Base-by-base conservation (phyloP, 768 basidiomycete species). In the Boletales sp. region DNA sequence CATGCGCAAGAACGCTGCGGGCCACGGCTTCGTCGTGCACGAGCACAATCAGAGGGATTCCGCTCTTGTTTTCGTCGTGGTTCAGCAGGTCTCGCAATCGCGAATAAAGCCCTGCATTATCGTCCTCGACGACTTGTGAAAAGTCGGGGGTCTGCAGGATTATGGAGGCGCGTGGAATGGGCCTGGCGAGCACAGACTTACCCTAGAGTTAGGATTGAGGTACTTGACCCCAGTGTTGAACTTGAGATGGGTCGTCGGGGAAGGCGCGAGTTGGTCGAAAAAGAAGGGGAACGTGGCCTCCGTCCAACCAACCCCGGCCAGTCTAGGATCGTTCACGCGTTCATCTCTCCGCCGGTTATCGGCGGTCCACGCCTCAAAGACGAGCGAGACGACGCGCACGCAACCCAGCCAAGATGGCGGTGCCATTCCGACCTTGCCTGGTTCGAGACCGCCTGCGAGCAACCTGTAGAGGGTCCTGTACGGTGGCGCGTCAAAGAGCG, bases 21-120 rank as follows among this genome's bases (percentile, higher is more conserved):
- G 76, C 70, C 53, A 72, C 60, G 36, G 70, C 60, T 50, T 73
- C 68, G 25, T 76, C 67, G 38, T 76, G 69, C 4, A 82, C 76
- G 8, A 84, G 70, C 6, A 83, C 60, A 21, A 83, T 56, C 44
- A 73, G 58, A 0, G 80, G 79, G 3, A 53, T 36, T 19, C 53
- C 58, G 12, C 48, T 57, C 51, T 52, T 49, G 33, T 51, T 44
- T 1, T 46, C 40, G 32, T 62, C 58, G 13, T 61, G 58, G 8
- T 18, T 28, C 18, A 72, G 56, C 12, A 69, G 30, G 4, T 44
- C 37, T 40, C 62, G 59, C 44, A 61, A 36, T 1, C 56, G 60
- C 12, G 39, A 10, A 19, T 57, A 41, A 8, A 66, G 48, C 6
- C 49, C 54, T 2, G n/a, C 49, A 12, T 40, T 25, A 40, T 57